phyloP scores from a whole-genome alignment of 2,329 filamentous ascomycete species.

The Mycosphaerella sp. region DNA sequence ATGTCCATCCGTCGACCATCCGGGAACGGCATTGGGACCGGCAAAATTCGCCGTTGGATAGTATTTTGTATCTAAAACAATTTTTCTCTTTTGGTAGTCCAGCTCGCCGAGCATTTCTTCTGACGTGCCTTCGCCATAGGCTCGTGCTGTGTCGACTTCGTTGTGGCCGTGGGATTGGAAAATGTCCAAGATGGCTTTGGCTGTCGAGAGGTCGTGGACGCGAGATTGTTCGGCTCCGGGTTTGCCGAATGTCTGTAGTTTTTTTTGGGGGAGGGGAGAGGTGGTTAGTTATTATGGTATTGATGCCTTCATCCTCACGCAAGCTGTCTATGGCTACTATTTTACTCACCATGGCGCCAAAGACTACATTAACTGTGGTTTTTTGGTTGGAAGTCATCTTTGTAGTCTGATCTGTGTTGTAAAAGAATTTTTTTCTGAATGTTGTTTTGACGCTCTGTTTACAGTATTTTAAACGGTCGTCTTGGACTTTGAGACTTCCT shows the following conservation, averaged over 20 bases:
- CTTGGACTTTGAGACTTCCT: neutral
- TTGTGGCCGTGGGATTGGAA: constrained; percentile 30
- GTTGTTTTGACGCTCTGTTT: neutral
- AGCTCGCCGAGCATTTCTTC: constrained; percentile 29
- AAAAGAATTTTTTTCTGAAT: neutral
- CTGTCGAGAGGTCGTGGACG: constrained; percentile 21
- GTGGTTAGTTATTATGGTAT: no score
- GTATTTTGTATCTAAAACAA: constrained; percentile 29
- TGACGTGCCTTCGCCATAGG: constrained; percentile 24
- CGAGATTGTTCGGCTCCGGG: constrained; percentile 5
- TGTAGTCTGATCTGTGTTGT: no score
- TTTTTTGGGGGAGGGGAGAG: no score
- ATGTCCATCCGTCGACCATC: neutral
- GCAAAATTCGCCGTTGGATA: constrained; percentile 14
- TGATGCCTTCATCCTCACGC: no score
- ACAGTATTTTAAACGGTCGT: no score
- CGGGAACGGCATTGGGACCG: constrained; percentile 8
- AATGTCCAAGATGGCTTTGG: constrained; percentile 23
- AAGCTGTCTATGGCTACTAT: neutral
- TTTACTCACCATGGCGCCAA: constrained; percentile 25
- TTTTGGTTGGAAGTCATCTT: constrained; percentile 23
- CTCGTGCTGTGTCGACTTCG: constrained; percentile 29
- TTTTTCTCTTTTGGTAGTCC: constrained; percentile 24
- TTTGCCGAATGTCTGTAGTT: neutral
- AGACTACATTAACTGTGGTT: constrained; percentile 22